Base-by-base conservation (phyloP, 2,329 filamentous ascomycete genomes). In the Exophiala alcalophila region DNA sequence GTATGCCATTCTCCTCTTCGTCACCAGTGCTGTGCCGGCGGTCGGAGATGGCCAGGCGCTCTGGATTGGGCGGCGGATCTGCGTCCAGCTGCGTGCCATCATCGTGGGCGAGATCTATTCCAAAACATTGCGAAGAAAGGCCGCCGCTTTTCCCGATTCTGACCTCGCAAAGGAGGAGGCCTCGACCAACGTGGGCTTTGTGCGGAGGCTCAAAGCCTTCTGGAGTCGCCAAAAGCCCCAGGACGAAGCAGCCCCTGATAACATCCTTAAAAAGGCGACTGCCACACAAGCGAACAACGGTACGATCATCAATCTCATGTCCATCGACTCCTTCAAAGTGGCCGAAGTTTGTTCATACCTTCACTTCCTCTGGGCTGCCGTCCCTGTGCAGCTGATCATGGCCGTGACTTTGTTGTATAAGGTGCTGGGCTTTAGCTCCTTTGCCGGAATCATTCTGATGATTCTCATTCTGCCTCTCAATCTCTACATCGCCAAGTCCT, bases 291-390 rank as follows among this genome's bases (percentile, higher is more conserved):
- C 89, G 26, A 96, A 92, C 49, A 76, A 94, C 36, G 92, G 94
- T 50, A 94, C 92, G n/a, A 96, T 98, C 59, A 98, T 98, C 71
- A 98, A 97, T 65, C 73, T 98, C 54, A 98, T 98, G 92, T 94
- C 92, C 8, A 94, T 98, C 27, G 94, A 98, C 70, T 96, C 91
- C 33, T 97, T 97, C 79, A 98, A 98, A 69, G 88, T 98, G 41
- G 86, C 87, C 50, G 92, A 98, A 62, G 83, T 95, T 46, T 92
- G 88, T 25, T 86, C 91, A 0, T 98, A 98, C 62, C 72, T 98
- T 21, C 92, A 98, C 66, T 98, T 94, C 65, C 72, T 98, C n/a
- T 85, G 91, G 72, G 91, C 90, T 0, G 83, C 85, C 49, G 90
- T 91, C 1, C 92, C 92, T 0, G 86, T 92, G 0, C 90, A 97